Evolutionary conservation across 345 rosid genomes (phyloP).

Genomic region (Salix dunnii): DNA sequence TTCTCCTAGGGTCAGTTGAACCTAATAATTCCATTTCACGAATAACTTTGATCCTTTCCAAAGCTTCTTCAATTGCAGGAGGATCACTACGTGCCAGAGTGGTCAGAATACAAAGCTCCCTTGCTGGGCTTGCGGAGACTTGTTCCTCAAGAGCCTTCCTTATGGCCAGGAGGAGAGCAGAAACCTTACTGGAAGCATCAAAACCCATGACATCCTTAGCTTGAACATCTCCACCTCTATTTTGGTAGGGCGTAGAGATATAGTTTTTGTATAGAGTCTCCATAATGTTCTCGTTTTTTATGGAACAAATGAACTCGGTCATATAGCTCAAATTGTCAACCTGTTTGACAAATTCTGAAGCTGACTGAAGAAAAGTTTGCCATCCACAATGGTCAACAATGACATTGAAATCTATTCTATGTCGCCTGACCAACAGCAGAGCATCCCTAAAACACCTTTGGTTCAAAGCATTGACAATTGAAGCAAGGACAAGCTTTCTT

Average conservation of each 20-base stretch:
- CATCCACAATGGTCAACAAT: constrained; percentile 81
- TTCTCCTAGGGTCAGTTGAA: constrained; percentile 52
- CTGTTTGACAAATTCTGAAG: constrained; percentile 79
- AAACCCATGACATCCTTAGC: constrained; percentile 26
- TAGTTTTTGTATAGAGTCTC: constrained; percentile 62
- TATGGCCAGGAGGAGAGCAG: constrained; percentile 72
- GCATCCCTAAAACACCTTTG: constrained; percentile 75
- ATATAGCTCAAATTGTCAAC: constrained; percentile 75
- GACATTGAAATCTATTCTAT: constrained; percentile 86
- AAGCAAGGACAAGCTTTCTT: constrained; percentile 79
- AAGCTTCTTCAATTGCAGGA: constrained; percentile 83
- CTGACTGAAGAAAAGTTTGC: constrained; percentile 67
- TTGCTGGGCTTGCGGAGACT: constrained; percentile 74
- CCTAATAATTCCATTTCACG: constrained; percentile 80
- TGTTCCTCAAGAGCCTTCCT: constrained; percentile 78
- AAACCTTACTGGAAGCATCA: constrained; percentile 55
- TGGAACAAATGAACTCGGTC: constrained; percentile 87
- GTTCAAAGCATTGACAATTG: constrained; percentile 68
- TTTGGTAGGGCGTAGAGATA: constrained; percentile 38
- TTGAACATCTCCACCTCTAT: constrained; percentile 39
- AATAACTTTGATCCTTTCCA: constrained; percentile 75
- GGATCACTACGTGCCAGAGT: constrained; percentile 91
- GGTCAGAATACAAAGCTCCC: constrained; percentile 94
- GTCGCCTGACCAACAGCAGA: constrained; percentile 86
- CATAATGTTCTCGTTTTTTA: constrained; percentile 70